A percentile compares a stretch with the other conserved stretches of the same genome.
These are phyloP conservation scores for Trifolium pratense DNA, from an alignment of 306 rosid genomes.

Conservation along the genomic window DNA sequence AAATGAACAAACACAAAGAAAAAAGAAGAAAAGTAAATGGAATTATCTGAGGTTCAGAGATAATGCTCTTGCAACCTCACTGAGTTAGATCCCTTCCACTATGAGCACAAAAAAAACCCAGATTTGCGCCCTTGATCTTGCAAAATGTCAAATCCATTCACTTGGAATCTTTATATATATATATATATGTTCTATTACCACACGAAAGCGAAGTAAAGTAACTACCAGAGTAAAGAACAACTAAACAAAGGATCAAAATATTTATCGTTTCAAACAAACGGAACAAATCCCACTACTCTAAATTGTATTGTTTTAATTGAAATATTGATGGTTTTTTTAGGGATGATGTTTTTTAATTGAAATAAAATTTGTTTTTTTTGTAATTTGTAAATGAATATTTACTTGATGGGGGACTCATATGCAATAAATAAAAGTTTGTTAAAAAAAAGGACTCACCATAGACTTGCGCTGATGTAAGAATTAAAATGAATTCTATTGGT, in stretches of 20 bases:
- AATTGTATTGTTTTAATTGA: too few relatives aligned
- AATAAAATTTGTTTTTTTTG: too few relatives aligned
- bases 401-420: too few relatives aligned
- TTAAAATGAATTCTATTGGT: too few relatives aligned
- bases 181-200: background rate
- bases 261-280: background rate
- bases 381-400: too few relatives aligned
- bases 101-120: background rate
- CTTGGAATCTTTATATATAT: background rate
- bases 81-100: background rate
- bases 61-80: background rate
- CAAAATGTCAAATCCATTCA: background rate
- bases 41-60: background rate
- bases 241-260: background rate
- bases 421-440: too few relatives aligned
- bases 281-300: constrained; percentile 21
- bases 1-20: too few relatives aligned
- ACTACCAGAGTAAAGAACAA: constrained; percentile 11
- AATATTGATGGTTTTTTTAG: too few relatives aligned
- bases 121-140: background rate
- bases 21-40: too few relatives aligned
- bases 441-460: too few relatives aligned
- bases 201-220: background rate
- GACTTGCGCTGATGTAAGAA: too few relatives aligned
- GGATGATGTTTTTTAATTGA: too few relatives aligned